phyloP scores from a whole-genome alignment of 2,329 filamentous ascomycete species.

The Pseudocercospora pini-densiflorae region DNA sequence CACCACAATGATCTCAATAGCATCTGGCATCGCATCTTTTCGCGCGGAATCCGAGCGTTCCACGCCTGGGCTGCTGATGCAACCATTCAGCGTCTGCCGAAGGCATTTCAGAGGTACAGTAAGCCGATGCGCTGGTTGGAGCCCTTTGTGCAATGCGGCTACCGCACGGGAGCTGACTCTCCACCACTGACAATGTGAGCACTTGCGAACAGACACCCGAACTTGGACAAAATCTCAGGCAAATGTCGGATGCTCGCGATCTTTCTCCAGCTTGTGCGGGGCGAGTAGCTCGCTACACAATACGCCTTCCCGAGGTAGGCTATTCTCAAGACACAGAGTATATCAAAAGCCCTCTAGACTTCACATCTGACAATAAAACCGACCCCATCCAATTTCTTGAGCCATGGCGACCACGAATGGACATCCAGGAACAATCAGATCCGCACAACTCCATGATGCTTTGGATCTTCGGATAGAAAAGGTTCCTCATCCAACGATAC shows the following conservation, averaged over 20 bases:
- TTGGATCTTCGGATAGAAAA: constrained; percentile 16
- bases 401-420: not conserved
- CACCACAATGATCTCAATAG: too few species aligned
- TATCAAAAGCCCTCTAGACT: not conserved
- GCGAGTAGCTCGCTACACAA: not conserved
- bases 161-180: not conserved
- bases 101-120: too few species aligned
- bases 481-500: constrained; percentile 5
- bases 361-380: not conserved
- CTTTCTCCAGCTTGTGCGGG: not conserved
- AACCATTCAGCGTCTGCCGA: too few species aligned
- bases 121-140: not conserved
- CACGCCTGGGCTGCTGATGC: too few species aligned
- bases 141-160: not conserved
- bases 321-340: not conserved
- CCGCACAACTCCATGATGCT: constrained; percentile 12
- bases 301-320: not conserved
- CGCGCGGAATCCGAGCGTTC: too few species aligned
- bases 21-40: too few species aligned
- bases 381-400: not conserved
- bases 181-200: not conserved
- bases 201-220: not conserved
- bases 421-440: constrained; percentile 6
- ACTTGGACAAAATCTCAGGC: not conserved
- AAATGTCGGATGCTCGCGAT: not conserved